A percentile compares a stretch with the other conserved stretches of the same genome.
These are phyloP conservation scores for Heliosperma pusillum DNA, from an alignment of 148 eudicot genomes.

Conservation along the genomic window DNA sequence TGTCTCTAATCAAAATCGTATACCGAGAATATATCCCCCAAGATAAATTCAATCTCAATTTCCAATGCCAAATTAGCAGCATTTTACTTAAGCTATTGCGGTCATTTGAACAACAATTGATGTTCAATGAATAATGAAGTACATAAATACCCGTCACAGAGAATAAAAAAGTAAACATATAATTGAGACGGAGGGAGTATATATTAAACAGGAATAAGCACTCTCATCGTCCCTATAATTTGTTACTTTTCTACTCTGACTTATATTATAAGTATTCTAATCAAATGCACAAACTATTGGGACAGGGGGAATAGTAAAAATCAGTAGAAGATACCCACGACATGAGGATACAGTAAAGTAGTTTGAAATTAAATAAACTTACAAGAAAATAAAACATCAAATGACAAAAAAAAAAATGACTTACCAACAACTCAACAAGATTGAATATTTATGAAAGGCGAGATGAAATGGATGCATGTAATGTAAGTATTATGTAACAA, in stretches of 20 bases:
- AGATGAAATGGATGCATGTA: slow-evolving; percentile 9
- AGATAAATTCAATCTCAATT: background rate
- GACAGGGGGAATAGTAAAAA: background rate
- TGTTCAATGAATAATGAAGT: background rate
- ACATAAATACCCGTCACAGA: too few relatives aligned
- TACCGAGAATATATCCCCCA: background rate
- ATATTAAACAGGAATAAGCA: background rate
- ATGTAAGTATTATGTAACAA: too few relatives aligned
- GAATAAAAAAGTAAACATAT: too few relatives aligned
- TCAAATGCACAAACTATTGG: too few relatives aligned
- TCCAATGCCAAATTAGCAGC: background rate
- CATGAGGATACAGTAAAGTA: background rate
- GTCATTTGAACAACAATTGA: background rate
- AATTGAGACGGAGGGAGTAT: too few relatives aligned
- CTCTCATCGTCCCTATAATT: too few relatives aligned
- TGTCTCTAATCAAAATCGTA: slow-evolving; percentile 1
- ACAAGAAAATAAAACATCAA: background rate
- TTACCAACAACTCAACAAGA: background rate
- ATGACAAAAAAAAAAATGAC: background rate
- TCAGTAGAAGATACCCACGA: background rate
- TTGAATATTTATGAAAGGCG: background rate
- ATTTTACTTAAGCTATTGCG: background rate
- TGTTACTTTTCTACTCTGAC: too few relatives aligned
- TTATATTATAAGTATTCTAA: too few relatives aligned
- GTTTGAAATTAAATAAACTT: background rate